Base-by-base conservation (phyloP, 2,329 filamentous ascomycete genomes). In the Neoscytalidium dimidiatum region DNA sequence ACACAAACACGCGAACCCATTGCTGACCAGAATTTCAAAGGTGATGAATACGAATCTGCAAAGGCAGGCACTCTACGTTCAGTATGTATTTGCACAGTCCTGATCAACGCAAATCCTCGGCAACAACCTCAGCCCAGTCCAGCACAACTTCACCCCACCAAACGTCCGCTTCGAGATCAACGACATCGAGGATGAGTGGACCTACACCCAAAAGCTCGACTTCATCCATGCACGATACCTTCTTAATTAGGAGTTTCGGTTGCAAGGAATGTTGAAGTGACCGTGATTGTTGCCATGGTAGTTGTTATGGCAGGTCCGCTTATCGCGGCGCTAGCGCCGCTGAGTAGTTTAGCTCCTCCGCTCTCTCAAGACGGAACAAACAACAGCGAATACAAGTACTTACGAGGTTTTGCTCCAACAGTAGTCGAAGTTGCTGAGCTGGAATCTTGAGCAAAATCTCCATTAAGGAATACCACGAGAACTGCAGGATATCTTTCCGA, bases 151-250 rank as follows among this genome's bases (percentile, higher is more conserved):
- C 75, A 78, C 83, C 0, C 81, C 81, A 0, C 77, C 80, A 3
- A 83, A 83, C 68, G 77, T 77, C 66, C 69, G 72, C 28, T 83
- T 83, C 68, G 78, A 82, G 64, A 82, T 89, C 81, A 79, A 84
- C 81, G 69, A 81, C 76, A 70, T 82, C 71, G 71, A 72, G 13
- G 68, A 71, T 3, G 69, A 71, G 3, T 77, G 75, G 75, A 65
- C 69, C 0, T 72, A 71, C 60, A 69, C 67, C 21, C 51, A 69
- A 1, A 68, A 64, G 35, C 71, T 72, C 48, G 71, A 72, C 56
- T 69, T 70, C 58, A 71, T 73, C 29, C 68, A 73, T 38, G 65
- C 64, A 3, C 65, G 71, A 6, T 69, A 62, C 6, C 21, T 72
- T 9, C 68, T 65, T 29, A 69, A 31, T 11, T 33, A 33, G 19